Evolutionary conservation across 2,329 filamentous ascomycete genomes (phyloP).

Genomic region (Colletotrichum spinosum): DNA sequence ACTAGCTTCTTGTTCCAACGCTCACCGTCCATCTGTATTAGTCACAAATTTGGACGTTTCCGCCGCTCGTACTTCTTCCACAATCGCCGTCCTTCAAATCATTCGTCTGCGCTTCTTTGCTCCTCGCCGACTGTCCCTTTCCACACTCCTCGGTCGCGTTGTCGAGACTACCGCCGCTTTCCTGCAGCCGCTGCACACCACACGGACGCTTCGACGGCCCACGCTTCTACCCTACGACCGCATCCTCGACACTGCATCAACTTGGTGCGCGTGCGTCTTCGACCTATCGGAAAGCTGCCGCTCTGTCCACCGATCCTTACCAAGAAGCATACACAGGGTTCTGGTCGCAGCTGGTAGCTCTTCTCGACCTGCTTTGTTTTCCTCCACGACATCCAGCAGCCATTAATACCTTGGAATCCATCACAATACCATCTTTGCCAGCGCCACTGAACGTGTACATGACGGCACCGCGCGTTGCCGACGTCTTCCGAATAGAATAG

Average conservation of each 20-base stretch:
- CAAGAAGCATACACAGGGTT: constrained; percentile 32
- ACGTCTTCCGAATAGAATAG: constrained; percentile 47
- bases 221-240: constrained; percentile 24
- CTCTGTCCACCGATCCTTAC: constrained; percentile 38
- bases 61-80: constrained; percentile 10
- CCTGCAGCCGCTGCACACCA: constrained; percentile 9
- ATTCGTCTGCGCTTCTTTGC: constrained; percentile 9
- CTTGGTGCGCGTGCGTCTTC: constrained; percentile 26
- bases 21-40: constrained; percentile 34
- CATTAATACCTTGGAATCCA: not conserved
- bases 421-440: not conserved
- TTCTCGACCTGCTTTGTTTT: constrained; percentile 3
- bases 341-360: constrained; percentile 24
- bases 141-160: constrained; percentile 2
- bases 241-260: constrained; percentile 30
- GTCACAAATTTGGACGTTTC: constrained; percentile 28
- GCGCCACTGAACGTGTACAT: constrained; percentile 51
- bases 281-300: constrained; percentile 49
- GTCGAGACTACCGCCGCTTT: constrained; percentile 23
- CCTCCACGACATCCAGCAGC: not conserved
- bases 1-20: constrained; percentile 28
- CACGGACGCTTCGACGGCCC: constrained; percentile 34
- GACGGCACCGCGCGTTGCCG: constrained; percentile 49
- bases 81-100: constrained; percentile 18
- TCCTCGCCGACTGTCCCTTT: constrained; percentile 9